Conservation (phyloP, 768 basidiomycete species). For the Cystofilobasidium bisporidii region DNA sequence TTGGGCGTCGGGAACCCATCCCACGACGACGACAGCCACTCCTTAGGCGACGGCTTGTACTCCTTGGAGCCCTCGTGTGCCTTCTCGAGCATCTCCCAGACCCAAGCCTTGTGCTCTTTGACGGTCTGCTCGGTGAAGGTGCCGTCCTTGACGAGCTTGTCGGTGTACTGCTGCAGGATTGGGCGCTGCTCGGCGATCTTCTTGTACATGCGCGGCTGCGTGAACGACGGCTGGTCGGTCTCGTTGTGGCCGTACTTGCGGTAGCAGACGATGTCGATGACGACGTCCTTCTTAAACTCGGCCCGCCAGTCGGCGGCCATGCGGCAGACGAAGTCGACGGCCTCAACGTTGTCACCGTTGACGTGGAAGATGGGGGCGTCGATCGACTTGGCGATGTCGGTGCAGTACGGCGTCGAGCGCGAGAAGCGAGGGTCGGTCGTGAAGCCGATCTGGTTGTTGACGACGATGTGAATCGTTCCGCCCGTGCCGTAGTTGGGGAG, state of each 20-base stretch:
- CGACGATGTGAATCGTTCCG: slow-evolving; percentile 78
- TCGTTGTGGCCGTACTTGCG: slow-evolving; percentile 99
- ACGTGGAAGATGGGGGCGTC: slow-evolving; percentile 99
- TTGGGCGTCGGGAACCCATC: slow-evolving; percentile 96
- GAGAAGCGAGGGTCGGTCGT: slow-evolving; percentile 97
- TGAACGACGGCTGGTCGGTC: slow-evolving; percentile 97
- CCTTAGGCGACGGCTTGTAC: slow-evolving; percentile 85
- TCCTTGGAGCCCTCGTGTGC: slow-evolving; percentile 89
- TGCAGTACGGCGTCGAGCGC: slow-evolving; percentile 94
- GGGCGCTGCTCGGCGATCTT: slow-evolving; percentile 91
- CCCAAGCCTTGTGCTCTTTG: slow-evolving; percentile 98
- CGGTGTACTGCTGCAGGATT: slow-evolving; percentile 80
- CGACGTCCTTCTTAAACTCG: slow-evolving; percentile 97
- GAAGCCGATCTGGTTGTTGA: slow-evolving; percentile 46
- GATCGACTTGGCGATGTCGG: slow-evolving; percentile 96
- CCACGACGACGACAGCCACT: slow-evolving; percentile 98
- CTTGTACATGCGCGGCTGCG: slow-evolving; percentile 97
- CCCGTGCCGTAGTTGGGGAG: slow-evolving; percentile 93
- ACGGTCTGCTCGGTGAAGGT: slow-evolving; percentile 95
- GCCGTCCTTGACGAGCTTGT: slow-evolving; percentile 76
- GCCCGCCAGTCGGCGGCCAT: slow-evolving; percentile 96
- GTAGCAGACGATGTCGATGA: slow-evolving; percentile 97
- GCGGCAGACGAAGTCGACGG: slow-evolving; percentile 96
- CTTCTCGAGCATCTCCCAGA: slow-evolving; percentile 97
- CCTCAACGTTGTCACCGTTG: slow-evolving; percentile 96